Percentiles rank a stretch among this genome's conserved stretches.
Conservation (phyloP, 805 yeast species). For the Candida nanaspora region DNA sequence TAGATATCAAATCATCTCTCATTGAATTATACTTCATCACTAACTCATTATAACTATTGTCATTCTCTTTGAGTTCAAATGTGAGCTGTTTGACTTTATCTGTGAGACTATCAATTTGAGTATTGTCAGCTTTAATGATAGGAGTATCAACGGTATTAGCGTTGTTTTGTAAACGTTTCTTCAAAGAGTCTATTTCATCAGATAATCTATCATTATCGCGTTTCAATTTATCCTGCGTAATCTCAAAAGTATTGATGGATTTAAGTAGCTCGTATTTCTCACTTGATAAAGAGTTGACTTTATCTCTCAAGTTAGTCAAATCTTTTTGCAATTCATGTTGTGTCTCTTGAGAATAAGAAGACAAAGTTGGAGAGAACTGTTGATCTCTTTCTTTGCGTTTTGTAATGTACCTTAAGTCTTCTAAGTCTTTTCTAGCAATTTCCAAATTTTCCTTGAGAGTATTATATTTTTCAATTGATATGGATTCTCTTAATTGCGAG, state of each 20-base stretch:
- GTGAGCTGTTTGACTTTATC: background rate
- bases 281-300: background rate
- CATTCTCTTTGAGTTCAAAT: background rate
- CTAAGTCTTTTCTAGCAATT: slow-evolving; percentile 8
- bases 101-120: background rate
- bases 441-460: slow-evolving; percentile 7
- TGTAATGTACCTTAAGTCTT: too few species aligned
- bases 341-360: too few species aligned
- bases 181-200: slow-evolving; percentile 11
- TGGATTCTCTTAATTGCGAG: background rate
- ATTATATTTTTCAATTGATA: background rate
- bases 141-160: too few species aligned
- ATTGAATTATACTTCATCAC: slow-evolving; percentile 22
- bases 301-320: background rate
- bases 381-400: too few species aligned
- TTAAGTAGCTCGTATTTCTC: slow-evolving; percentile 5
- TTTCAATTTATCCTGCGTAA: slow-evolving; percentile 12
- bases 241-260: slow-evolving; percentile 13
- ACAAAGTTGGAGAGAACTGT: too few species aligned
- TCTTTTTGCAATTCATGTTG: too few species aligned
- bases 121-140: too few species aligned
- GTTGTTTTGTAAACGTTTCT: too few species aligned
- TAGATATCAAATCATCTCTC: slow-evolving; percentile 24
- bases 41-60: slow-evolving; percentile 3
- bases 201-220: slow-evolving; percentile 13